phyloP scores from a whole-genome alignment of 2,329 filamentous ascomycete species.

The Sporothrix inflata region DNA sequence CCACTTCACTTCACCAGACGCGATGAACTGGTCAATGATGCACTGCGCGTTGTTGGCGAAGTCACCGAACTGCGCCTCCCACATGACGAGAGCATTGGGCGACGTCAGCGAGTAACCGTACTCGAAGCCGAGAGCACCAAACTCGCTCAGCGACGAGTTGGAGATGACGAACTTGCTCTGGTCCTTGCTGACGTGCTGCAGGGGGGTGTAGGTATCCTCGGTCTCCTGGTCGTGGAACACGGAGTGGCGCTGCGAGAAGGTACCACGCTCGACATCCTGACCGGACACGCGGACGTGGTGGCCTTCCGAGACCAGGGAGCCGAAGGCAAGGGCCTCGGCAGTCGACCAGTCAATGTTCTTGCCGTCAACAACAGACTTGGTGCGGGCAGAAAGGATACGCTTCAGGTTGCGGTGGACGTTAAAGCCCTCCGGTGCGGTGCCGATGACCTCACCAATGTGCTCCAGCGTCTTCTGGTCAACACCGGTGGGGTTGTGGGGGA shows the following conservation, averaged over 20 bases:
- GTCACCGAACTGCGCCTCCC: constrained; percentile 99
- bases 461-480: constrained; percentile 73
- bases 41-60: constrained; percentile 99
- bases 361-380: constrained; percentile 90
- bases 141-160: constrained; percentile 83
- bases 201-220: constrained; percentile 88
- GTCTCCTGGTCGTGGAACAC: constrained; percentile 97
- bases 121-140: constrained; percentile 85
- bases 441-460: constrained; percentile 81
- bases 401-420: constrained; percentile 92
- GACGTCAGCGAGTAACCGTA: constrained; percentile 98
- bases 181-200: constrained; percentile 85
- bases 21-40: constrained; percentile 98
- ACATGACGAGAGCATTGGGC: constrained; percentile 96
- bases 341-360: constrained; percentile 98
- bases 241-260: constrained; percentile 96
- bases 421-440: constrained; percentile 80
- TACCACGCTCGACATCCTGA: constrained; percentile 98
- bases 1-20: constrained; percentile 98
- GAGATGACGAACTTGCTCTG: constrained; percentile 96
- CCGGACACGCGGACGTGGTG: constrained; percentile 97
- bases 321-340: constrained; percentile 93
- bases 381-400: constrained; percentile 86
- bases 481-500: constrained; percentile 87
- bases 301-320: constrained; percentile 85